phyloP scores from a whole-genome alignment of 345 rosid genomes.

The Bretschneidera sinensis region DNA sequence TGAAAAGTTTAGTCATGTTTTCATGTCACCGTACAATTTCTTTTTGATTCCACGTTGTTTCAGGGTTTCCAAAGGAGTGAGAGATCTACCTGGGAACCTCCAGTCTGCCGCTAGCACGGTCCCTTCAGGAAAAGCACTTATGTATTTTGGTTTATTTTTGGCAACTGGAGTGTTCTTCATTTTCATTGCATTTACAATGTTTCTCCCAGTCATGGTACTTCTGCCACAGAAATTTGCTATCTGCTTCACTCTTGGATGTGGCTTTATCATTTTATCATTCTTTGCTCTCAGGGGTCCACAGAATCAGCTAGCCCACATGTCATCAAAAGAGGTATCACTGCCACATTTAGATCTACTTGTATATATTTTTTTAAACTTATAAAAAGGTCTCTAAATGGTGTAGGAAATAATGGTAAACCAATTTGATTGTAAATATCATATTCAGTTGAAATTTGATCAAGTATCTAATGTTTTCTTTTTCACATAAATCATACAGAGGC shows the following conservation, averaged over 20 bases:
- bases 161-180: constrained; percentile 80
- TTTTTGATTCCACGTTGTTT: constrained; percentile 7
- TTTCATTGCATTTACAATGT: constrained; percentile 84
- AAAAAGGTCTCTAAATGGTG: background rate
- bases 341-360: background rate
- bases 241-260: constrained; percentile 87
- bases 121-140: constrained; percentile 79
- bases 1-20: background rate
- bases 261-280: constrained; percentile 78
- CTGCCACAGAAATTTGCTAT: constrained; percentile 94
- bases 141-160: constrained; percentile 80
- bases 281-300: constrained; percentile 85
- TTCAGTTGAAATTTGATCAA: no score
- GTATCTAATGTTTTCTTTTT: constrained; percentile 7
- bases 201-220: constrained; percentile 90
- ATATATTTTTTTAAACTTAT: no score
- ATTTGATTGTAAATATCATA: background rate
- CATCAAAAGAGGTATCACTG: constrained; percentile 65
- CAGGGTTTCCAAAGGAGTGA: constrained; percentile 89
- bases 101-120: constrained; percentile 83
- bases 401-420: background rate
- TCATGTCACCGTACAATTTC: background rate
- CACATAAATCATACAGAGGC: constrained; percentile 48
- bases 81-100: constrained; percentile 71
- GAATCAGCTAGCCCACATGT: constrained; percentile 78